These are phyloP conservation scores for Malania oleifera DNA, from an alignment of 164 flowering plant species.

Conservation along the genomic window DNA sequence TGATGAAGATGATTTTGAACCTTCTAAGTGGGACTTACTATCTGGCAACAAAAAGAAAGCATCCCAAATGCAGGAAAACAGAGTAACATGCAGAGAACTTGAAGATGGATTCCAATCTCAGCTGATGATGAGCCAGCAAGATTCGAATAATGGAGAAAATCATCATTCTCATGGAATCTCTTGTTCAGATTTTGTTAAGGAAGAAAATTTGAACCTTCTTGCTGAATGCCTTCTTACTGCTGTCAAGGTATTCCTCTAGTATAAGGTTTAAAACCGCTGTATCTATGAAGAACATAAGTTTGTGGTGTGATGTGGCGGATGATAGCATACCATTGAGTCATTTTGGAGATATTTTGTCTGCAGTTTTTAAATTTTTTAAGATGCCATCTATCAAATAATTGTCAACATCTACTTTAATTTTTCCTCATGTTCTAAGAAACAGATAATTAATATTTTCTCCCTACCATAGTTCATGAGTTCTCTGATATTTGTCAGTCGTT, in stretches of 20 bases:
- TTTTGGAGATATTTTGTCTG: not conserved
- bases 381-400: not conserved
- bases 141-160: slow-evolving; percentile 29
- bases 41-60: slow-evolving; percentile 36
- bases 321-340: not conserved
- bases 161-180: slow-evolving; percentile 26
- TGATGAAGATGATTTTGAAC: slow-evolving; percentile 68
- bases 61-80: slow-evolving; percentile 28
- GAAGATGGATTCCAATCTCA: slow-evolving; percentile 28
- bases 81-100: slow-evolving; percentile 21
- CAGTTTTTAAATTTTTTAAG: not conserved
- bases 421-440: too few species aligned
- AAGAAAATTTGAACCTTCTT: slow-evolving; percentile 48
- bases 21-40: slow-evolving; percentile 78
- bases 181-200: slow-evolving; percentile 29
- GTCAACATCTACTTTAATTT: too few species aligned
- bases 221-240: slow-evolving; percentile 88
- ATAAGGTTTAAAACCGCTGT: not conserved
- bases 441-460: too few species aligned
- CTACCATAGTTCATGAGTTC: too few species aligned
- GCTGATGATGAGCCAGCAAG: slow-evolving; percentile 33
- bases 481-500: too few species aligned
- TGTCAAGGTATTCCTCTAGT: slow-evolving; percentile 61
- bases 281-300: not conserved
- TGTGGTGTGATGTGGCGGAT: not conserved